Evolutionary conservation across 192 early-diverging fungal species (phyloP), one percentile per base, ranked within the genome.

Genomic region (Kickxella alabastrina): DNA sequence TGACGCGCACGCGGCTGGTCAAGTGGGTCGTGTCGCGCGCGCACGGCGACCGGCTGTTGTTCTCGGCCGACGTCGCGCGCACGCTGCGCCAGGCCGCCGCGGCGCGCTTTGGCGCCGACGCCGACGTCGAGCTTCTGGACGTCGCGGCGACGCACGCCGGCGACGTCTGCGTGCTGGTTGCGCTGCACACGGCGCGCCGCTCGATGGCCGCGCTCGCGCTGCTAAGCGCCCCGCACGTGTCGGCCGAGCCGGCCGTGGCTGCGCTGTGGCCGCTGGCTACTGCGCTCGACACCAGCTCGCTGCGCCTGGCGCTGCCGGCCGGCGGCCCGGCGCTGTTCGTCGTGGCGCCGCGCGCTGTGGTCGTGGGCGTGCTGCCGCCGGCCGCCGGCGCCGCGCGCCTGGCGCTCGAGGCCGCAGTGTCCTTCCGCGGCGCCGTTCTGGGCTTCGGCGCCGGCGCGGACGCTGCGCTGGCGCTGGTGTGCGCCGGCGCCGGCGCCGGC

Each of bases 21-120:
- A 64, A 65, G 28, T 78, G 76, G 76, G 60, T 64, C 14, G 59
- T 78, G 24, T 69, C 69, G 29, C 57, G 57, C 28, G 21, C 65
- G 0, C 62, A 64, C 22, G 31, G 57, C 0, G 68, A 64, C 12
- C 43, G 43, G 15, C 52, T 65, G 29, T 21, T 59, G 22, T 60
- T 48, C 13, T 57, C 65, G 22, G n/a, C 54, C 14, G 58, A 73
- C 10, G 23, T 61, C 12, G 36, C 26, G 7, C 48, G 43, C 4
- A 6, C 39, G 2, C 31, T 72, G 14, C 14, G 40, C 36, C 36
- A 41, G 10, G 39, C 28, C 4, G 44, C 49, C 10, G 51, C 59
- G 0, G 38, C 49, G 14, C 31, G 35, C 18, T 27, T 46, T 17
- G 57, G 39, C 19, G 32, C 35, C 2, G 55, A 58, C 14, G 56